Evolutionary conservation across 1,284 basidiomycete species (phyloP), one percentile per base, ranked within the genome.

Genomic region (Mycocalia duriaeana): DNA sequence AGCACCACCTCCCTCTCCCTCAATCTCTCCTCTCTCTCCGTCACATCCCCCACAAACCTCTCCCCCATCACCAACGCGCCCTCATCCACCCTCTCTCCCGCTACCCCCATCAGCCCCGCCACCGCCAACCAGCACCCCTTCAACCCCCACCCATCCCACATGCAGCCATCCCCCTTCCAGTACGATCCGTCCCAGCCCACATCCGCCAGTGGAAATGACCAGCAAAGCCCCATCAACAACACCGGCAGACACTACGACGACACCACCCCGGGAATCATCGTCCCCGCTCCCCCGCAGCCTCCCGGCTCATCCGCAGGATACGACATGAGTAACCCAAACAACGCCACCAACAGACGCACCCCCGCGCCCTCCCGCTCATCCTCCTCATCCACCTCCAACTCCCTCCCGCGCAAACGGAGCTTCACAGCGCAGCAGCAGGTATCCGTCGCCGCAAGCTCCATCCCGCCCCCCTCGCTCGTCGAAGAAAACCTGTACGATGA

Each of bases 11-110:
- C 65, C 0, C 71, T 86, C 46, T 78, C 81, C n/a, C 76, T 87
- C 61, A 87, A 86, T 60, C 69, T 87, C 48, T 79, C 78, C 25
- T 72, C 74, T 1, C 72, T 87, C 46, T 69, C 76, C 42, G 82
- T 86, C 51, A 64, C 81, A 26, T 83, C 81, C 11, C 81, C 84
- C 14, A 73, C 78, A 16, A 75, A 75, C 50, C 69, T 79, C 44
- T 83, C 81, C 9, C 82, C 82, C 36, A 76, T 81, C 55, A 75
- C 71, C 37, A 72, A 75, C 4, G 70, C 71, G 9, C 65, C 73
- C 9, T 64, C 68, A 20, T 56, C 58, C 25, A 66, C 66, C 39
- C 66, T 78, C 38, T 76, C 77, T n/a, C 76, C 78, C 16, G 71
- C 75, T 25, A 81, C 79, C 0, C 81, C 80, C 49, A 76, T 82